Base-by-base conservation (phyloP, 768 basidiomycete genomes). In the Gloeopeniophorella convolvens region DNA sequence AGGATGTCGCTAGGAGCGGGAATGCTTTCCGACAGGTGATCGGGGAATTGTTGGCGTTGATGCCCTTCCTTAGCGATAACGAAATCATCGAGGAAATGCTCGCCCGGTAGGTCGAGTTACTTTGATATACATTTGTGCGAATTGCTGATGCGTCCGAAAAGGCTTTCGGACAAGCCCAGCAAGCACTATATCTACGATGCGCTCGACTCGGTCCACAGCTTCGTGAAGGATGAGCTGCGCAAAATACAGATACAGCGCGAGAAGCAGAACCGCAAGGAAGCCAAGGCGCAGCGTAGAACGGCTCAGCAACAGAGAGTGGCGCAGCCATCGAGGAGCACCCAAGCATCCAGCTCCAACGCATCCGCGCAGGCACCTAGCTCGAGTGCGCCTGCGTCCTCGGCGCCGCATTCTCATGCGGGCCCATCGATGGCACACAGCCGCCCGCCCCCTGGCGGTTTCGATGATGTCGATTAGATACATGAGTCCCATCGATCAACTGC, bases 81-180 rank as follows among this genome's bases (percentile, higher is more conserved):
- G 83, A 85, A 51, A 62, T 80, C 10, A 72, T 77, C 1, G 73
- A 73, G 13, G 80, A 79, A 59, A 80, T 86, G 78, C 61, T 72
- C 1, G 56, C 53, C 33, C 70, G 76, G 83, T 81, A 43, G 21
- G 73, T 65, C 12, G 10, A n/a, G 9, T n/a, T 4, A 6, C 41
- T 31, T 24, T 42, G 35, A 33, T 36, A 30, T 26, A 13, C 11
- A 35, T 46, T 13, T 43, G 37, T 39, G 43, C 21, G 10, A 4
- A 8, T 43, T 34, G 13, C 35, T 48, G 34, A 16, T 42, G 37
- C 1, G 3, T 8, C 15, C 11, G 18, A 21, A 40, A 37, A 84
- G 83, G 36, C 50, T 85, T 2, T 61, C 65, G 4, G 79, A 83
- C 33, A 72, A 77, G 24, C 76, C 77, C 1, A 76, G 72, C 47